These are phyloP conservation scores for Ramularia collo-cygni DNA, from an alignment of 2,329 filamentous ascomycete species.

Conservation along the genomic window DNA sequence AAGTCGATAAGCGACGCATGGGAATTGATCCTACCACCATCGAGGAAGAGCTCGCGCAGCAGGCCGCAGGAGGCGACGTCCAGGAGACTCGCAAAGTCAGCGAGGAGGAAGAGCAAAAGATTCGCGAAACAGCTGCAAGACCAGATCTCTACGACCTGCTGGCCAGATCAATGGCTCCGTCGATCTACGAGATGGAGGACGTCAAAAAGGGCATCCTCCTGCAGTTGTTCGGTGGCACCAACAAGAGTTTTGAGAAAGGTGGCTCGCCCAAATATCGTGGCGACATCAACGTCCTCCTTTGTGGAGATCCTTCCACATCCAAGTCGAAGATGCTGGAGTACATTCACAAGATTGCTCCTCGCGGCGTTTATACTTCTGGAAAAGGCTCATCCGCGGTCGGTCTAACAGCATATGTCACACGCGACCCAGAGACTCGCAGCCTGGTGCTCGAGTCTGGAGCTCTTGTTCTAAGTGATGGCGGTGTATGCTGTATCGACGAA, in stretches of 20 bases:
- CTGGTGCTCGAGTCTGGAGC: slow-evolving; percentile 69
- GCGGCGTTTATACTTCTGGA: slow-evolving; percentile 70
- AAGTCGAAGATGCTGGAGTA: slow-evolving; percentile 95
- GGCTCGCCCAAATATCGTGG: slow-evolving; percentile 93
- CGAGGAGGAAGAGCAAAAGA: slow-evolving; percentile 83
- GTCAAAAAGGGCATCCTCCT: slow-evolving; percentile 97
- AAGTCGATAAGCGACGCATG: slow-evolving; percentile 90
- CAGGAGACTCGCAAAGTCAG: slow-evolving; percentile 79
- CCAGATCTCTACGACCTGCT: slow-evolving; percentile 90
- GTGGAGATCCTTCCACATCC: slow-evolving; percentile 91
- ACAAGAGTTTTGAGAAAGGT: slow-evolving; percentile 95
- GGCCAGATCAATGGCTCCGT: slow-evolving; percentile 82
- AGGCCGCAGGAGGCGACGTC: slow-evolving; percentile 59
- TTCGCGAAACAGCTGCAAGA: slow-evolving; percentile 69
- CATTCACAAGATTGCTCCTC: slow-evolving; percentile 94
- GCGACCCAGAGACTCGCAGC: slow-evolving; percentile 66
- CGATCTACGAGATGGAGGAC: slow-evolving; percentile 96
- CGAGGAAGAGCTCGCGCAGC: slow-evolving; percentile 70
- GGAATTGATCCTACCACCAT: slow-evolving; percentile 86
- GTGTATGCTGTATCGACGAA: slow-evolving; percentile 72
- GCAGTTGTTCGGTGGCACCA: slow-evolving; percentile 93
- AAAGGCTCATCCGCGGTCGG: slow-evolving; percentile 71
- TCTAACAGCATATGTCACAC: slow-evolving; percentile 70
- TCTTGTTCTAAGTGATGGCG: slow-evolving; percentile 65
- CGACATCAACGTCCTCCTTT: slow-evolving; percentile 94